Base-by-base conservation (phyloP, 176 grass and related monocot species). In the Cenchrus americanus region DNA sequence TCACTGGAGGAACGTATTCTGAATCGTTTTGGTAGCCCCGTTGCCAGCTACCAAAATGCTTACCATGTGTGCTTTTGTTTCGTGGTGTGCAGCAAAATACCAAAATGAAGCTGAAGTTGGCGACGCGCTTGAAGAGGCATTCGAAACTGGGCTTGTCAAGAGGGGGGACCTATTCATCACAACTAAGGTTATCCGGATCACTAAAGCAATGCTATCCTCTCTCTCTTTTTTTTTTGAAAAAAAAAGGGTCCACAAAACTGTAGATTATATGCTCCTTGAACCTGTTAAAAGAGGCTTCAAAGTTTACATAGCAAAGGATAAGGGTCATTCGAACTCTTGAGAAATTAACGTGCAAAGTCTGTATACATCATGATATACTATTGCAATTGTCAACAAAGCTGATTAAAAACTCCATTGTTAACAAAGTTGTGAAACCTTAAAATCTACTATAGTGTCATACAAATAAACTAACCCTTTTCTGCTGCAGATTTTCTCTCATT, bases 71-170 rank as follows among this genome's bases (percentile, higher is more conserved):
- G 50, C 27, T 19, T 67, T 59, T 58, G 10, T 78, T 5, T 34
- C 41, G 42, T 62, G 1, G 62, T 18, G 21, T 72, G 82, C 88
- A 91, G 95, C 95, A 47, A 89, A 93, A 78, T 97, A 97, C 74
- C 88, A 91, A 58, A 94, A 97, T 49, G 95, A 97, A 87, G 59
- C 92, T 19, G 90, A 97, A 74, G 95, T 97, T 23, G 92, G 95
- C 0, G 95, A 91, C 71, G 95, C 95, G 1, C 90, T 97, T 41
- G 92, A 85, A 8, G 95, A 94, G 65, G 92, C 90, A 14, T 93
- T 97, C 74, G 26, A 89, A 23, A 86, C 75, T n/a, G 92, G 95
- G 46, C 82, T 94, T 79, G 92, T 77, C 86, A 91, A 94, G 83
- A 92, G 94, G 65, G 90, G 92, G 52, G 92, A 97, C 42, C 86